phyloP scores from a whole-genome alignment of 495 filamentous ascomycete species.

The Penicillium crystallinum region DNA sequence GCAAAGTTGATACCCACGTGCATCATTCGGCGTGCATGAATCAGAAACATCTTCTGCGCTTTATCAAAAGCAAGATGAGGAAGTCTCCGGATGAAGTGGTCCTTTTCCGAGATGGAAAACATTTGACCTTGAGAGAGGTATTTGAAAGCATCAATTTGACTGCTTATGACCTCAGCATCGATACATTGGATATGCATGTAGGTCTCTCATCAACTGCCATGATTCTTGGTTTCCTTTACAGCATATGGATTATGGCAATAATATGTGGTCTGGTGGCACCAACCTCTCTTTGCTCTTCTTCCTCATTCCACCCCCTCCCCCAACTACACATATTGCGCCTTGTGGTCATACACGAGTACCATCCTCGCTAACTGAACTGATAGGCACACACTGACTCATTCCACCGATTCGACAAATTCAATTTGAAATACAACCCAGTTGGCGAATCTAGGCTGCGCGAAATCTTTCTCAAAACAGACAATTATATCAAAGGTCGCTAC shows the following conservation, averaged over 20 bases:
- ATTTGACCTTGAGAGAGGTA: constrained; percentile 85
- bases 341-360: background rate
- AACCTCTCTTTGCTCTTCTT: background rate
- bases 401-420: constrained; percentile 99
- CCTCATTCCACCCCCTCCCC: background rate
- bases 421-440: constrained; percentile 96
- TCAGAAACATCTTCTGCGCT: constrained; percentile 94
- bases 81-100: constrained; percentile 93
- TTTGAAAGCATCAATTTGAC: constrained; percentile 97
- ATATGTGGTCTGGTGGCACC: background rate
- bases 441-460: constrained; percentile 91
- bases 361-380: background rate
- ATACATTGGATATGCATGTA: constrained; percentile 98
- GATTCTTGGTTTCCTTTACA: background rate
- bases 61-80: constrained; percentile 99
- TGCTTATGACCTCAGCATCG: constrained; percentile 96
- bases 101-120: constrained; percentile 85
- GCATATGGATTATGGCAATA: background rate
- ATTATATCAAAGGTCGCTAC: constrained; percentile 93
- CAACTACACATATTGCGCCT: background rate
- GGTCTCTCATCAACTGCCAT: constrained; percentile 22
- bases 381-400: constrained; percentile 97
- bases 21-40: constrained; percentile 99
- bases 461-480: constrained; percentile 98
- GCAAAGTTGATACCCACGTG: constrained; percentile 98